phyloP scores from a whole-genome alignment of 352 stramenopile species.

The Globisporangium megalacanthum region DNA sequence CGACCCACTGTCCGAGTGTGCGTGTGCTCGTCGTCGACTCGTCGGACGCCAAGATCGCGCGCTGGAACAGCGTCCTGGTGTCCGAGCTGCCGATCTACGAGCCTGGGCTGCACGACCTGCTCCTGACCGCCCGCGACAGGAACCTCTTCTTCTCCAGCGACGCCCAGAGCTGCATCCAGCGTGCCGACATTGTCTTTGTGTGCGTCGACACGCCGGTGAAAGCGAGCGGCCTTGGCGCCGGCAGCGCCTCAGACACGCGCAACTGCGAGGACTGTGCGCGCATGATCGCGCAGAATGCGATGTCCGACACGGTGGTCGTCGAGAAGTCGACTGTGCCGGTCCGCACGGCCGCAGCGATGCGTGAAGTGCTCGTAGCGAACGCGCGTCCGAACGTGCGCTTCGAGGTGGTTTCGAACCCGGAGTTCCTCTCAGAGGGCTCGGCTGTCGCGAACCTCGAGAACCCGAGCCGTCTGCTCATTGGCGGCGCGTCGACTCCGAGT shows the following conservation, averaged over 20 bases:
- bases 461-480: constrained; percentile 97
- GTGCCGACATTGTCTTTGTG: constrained; percentile 99
- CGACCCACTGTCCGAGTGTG: constrained; percentile 95
- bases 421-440: constrained; percentile 99
- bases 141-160: constrained; percentile 99
- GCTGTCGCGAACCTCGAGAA: constrained; percentile 95
- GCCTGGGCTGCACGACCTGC: constrained; percentile 92
- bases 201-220: constrained; percentile 99
- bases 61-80: constrained; percentile 92
- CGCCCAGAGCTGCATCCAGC: constrained; percentile 95
- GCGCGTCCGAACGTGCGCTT: constrained; percentile 90
- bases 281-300: constrained; percentile 96
- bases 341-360: constrained; percentile 96
- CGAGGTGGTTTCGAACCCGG: constrained; percentile 98
- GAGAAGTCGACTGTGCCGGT: constrained; percentile 99
- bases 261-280: constrained; percentile 98
- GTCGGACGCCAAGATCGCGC: constrained; percentile 93
- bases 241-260: constrained; percentile 97
- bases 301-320: constrained; percentile 96
- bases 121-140: constrained; percentile 90
- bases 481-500: constrained; percentile 90
- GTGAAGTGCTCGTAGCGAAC: constrained; percentile 93
- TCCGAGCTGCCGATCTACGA: constrained; percentile 98
- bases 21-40: constrained; percentile 98
- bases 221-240: constrained; percentile 94